Percentiles rank a stretch among this genome's conserved stretches.
Evolutionary conservation across 2,329 filamentous ascomycete genomes (phyloP).

Genomic region (Hypoxylon sp.): DNA sequence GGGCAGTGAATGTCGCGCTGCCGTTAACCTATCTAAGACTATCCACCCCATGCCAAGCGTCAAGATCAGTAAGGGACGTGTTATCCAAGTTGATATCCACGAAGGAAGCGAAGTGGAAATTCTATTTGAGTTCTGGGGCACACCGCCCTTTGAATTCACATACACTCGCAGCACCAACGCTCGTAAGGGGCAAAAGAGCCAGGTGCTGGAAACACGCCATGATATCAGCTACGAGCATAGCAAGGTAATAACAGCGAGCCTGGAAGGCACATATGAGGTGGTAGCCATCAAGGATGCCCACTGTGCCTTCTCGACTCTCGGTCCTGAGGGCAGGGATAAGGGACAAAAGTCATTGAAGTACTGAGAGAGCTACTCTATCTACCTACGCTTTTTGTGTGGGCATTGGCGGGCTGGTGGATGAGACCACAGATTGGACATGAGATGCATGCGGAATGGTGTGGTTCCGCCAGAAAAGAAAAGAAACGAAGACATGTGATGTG

Average conservation of each 20-base stretch:
- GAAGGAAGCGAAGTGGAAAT: conserved; percentile 96
- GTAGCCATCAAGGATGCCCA: conserved; percentile 94
- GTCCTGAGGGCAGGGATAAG: conserved; percentile 65
- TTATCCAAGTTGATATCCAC: conserved; percentile 91
- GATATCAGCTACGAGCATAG: conserved; percentile 86
- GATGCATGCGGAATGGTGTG: conserved; percentile 5
- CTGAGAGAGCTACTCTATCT: conserved; percentile 33
- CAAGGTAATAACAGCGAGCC: conserved; percentile 86
- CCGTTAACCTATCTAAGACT: conserved; percentile 81
- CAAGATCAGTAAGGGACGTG: conserved; percentile 86
- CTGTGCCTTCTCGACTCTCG: conserved; percentile 87
- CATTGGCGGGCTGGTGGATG: neutral
- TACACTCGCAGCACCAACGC: conserved; percentile 93
- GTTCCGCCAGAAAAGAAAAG: conserved; percentile 4
- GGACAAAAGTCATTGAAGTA: conserved; percentile 59
- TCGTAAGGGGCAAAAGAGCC: conserved; percentile 81
- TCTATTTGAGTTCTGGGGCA: conserved; percentile 94
- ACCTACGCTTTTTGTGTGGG: neutral
- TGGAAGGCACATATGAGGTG: conserved; percentile 98
- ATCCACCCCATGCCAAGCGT: conserved; percentile 96
- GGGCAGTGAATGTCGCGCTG: conserved; percentile 87
- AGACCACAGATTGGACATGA: conserved; percentile 23
- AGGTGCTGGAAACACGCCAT: conserved; percentile 90
- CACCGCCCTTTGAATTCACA: conserved; percentile 97
- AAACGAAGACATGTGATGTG: conserved; percentile 20